Conservation (phyloP, 1,139 yeast genomes). For the Taphrina deformans region DNA sequence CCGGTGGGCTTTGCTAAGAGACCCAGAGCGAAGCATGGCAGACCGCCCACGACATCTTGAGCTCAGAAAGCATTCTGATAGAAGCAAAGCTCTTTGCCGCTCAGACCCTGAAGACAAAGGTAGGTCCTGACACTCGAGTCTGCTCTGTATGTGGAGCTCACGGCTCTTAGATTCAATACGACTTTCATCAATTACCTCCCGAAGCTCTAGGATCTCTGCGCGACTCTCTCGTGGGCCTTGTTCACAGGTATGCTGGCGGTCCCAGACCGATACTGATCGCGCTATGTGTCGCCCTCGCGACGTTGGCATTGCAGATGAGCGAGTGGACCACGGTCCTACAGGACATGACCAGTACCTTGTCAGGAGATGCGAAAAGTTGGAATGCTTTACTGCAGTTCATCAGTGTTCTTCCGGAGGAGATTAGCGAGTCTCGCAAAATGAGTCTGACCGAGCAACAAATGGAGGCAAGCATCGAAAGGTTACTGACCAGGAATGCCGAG, state of each 20-base stretch:
- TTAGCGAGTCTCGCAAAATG: conserved; percentile 72
- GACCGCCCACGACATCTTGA: conserved; percentile 45
- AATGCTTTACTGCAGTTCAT: conserved; percentile 66
- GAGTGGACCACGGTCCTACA: conserved; percentile 70
- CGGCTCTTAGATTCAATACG: conserved; percentile 59
- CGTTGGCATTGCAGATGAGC: conserved; percentile 72
- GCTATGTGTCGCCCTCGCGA: conserved; percentile 75
- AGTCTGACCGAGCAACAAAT: conserved; percentile 83
- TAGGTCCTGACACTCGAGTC: conserved; percentile 9
- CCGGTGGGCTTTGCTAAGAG: not conserved
- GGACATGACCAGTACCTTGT: conserved; percentile 62
- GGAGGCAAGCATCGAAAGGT: conserved; percentile 59
- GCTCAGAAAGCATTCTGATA: conserved; percentile 43
- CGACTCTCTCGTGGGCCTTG: conserved; percentile 59
- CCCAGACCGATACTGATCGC: conserved; percentile 71
- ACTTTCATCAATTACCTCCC: conserved; percentile 70
- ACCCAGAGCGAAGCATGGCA: conserved; percentile 49
- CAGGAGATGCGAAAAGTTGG: conserved; percentile 45
- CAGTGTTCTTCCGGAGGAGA: conserved; percentile 87
- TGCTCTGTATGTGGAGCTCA: not conserved
- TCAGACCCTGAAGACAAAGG: conserved; percentile 81
- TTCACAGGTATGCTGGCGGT: conserved; percentile 52
- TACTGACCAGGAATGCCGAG: conserved; percentile 67
- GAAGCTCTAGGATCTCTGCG: conserved; percentile 58
- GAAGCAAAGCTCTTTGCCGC: conserved; percentile 79